phyloP scores from a whole-genome alignment of 768 basidiomycete genomes.

The Trichaptum fuscoviolaceum region DNA sequence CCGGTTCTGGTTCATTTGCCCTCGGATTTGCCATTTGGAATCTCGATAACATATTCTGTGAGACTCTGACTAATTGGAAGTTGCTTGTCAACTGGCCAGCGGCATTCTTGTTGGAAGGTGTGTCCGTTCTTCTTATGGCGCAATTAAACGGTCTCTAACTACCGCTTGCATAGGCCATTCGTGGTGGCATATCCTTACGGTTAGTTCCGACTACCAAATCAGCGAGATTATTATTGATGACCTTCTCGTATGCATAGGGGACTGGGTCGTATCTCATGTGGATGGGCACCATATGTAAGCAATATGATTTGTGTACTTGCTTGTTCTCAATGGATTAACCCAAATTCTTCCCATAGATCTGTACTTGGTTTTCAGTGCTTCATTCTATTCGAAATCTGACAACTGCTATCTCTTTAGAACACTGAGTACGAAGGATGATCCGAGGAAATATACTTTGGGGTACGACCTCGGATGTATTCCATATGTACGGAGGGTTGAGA shows the following conservation, averaged over 20 bases:
- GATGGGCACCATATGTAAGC: slow-evolving; percentile 29
- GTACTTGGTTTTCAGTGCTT: slow-evolving; percentile 9
- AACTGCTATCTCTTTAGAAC: slow-evolving; percentile 30
- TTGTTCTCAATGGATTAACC: neutral
- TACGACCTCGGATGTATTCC: slow-evolving; percentile 42
- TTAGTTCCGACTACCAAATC: slow-evolving; percentile 22
- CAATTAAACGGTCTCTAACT: neutral
- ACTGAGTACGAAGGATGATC: slow-evolving; percentile 56
- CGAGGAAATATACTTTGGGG: slow-evolving; percentile 40
- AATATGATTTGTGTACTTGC: neutral
- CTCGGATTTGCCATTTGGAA: slow-evolving; percentile 76
- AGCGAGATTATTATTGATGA: neutral
- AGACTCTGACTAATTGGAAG: slow-evolving; percentile 51
- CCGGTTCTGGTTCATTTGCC: slow-evolving; percentile 51
- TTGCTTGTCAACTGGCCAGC: slow-evolving; percentile 53
- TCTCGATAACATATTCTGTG: slow-evolving; percentile 74
- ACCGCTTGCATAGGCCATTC: slow-evolving; percentile 45
- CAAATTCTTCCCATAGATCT: slow-evolving; percentile 17
- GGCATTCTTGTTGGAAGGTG: slow-evolving; percentile 62
- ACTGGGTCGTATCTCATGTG: slow-evolving; percentile 40
- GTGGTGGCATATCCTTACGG: slow-evolving; percentile 72
- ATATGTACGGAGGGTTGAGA: slow-evolving; percentile 31
- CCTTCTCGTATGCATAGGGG: slow-evolving; percentile 28
- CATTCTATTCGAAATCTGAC: neutral
- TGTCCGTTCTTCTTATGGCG: slow-evolving; percentile 6